Base-by-base conservation (phyloP, 495 filamentous ascomycete species). In the Penicillium dipodomyicola region DNA sequence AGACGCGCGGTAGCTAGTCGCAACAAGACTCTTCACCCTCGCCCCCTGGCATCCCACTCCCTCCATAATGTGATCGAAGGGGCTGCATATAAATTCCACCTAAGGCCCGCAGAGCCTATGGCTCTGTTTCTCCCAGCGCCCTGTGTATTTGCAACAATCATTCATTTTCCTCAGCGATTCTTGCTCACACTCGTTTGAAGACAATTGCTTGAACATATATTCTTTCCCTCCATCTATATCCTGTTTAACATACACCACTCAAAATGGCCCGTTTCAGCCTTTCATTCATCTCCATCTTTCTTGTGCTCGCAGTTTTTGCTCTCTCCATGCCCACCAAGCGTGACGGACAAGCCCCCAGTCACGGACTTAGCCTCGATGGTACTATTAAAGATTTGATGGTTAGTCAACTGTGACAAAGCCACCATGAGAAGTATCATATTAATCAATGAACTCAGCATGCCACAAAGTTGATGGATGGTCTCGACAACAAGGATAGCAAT, bases 181-280 rank as follows among this genome's bases (percentile, higher is more conserved):
- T n/a, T 22, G 23, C 22, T 40, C 51, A 49, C 60, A 57, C 56
- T 67, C 63, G n/a, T 56, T 62, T 49, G 12, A 10, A 15, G 15
- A 29, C 47, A 49, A 49, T 32, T 32, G 12, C 17, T 32, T 64
- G 51, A 47, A 58, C 54, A 67, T 60, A 56, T 40, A 48, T 51
- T 48, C 2, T 12, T 54, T 61, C 47, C 20, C 5, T 23, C 30
- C 12, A 44, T 52, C 33, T 56, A 52, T 19, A 60, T 59, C 52
- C 54, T 62, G 41, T 30, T 37, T 14, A 29, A 41, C 22, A 46
- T 43, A 60, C 10, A 51, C 20, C 56, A 32, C 57, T 32, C 63
- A 71, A 29, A 62, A 78, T 77, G 74, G 65, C 71, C 32, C 74
- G 70, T 35, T 59, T 73, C 64, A 73, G 30, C 37, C 37, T 73